Conservation (phyloP, 2,329 filamentous ascomycete species). For the Chalara sp. region DNA sequence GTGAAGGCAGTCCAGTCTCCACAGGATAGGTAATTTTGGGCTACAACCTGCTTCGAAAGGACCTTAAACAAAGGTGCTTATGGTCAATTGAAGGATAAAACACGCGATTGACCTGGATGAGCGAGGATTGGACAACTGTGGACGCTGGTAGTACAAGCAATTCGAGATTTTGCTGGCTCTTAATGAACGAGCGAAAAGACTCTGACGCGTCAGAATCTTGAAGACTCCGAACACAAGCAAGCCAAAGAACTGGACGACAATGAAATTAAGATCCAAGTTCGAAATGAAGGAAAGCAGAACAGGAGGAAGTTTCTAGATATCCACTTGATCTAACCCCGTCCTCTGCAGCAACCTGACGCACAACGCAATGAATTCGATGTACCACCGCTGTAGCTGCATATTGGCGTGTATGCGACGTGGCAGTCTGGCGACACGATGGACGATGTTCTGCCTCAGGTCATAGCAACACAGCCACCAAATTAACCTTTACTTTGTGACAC, state of each 20-base stretch:
- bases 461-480: too few species aligned
- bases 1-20: too few species aligned
- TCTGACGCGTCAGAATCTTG: conserved; percentile 14
- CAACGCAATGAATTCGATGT: conserved; percentile 21
- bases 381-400: conserved; percentile 21
- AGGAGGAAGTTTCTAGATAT: conserved; percentile 9
- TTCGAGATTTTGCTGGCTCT: conserved; percentile 12
- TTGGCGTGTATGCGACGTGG: too few species aligned
- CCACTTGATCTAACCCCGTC: conserved; percentile 11
- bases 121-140: background rate
- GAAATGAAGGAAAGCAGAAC: conserved; percentile 1
- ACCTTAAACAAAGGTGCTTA: too few species aligned
- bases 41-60: too few species aligned
- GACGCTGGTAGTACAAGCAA: conserved; percentile 1
- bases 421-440: too few species aligned
- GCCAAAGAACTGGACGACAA: conserved; percentile 1
- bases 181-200: conserved; percentile 15
- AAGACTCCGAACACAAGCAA: conserved; percentile 7
- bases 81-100: background rate
- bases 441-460: too few species aligned
- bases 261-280: conserved; percentile 1
- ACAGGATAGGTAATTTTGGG: too few species aligned
- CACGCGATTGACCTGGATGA: conserved; percentile 3
- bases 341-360: conserved; percentile 17
- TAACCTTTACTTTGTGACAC: too few species aligned